Percentiles rank a stretch among this genome's conserved stretches.
Evolutionary conservation across 352 stramenopile genomes (phyloP).

Genomic region (Phytophthora pseudosyringae): DNA sequence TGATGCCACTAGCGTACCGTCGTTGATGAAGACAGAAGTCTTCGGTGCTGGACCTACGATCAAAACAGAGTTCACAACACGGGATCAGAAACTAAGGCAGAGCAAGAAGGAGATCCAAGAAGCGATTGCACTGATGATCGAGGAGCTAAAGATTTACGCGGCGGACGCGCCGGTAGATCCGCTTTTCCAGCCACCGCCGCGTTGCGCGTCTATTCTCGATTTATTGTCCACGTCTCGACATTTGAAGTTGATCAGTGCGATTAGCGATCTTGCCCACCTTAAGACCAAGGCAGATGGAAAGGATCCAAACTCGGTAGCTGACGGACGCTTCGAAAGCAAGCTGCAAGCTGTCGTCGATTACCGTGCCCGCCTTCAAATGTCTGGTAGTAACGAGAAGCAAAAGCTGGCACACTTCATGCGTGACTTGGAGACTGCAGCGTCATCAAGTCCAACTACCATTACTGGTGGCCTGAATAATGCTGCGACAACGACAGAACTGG

Average conservation of each 20-base stretch:
- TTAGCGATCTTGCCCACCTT: constrained; percentile 77
- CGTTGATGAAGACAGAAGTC: constrained; percentile 55
- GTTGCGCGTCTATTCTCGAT: constrained; percentile 62
- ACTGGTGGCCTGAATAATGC: not conserved
- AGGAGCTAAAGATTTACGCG: constrained; percentile 77
- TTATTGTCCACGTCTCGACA: constrained; percentile 76
- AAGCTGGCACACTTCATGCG: constrained; percentile 55
- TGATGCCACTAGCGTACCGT: constrained; percentile 6
- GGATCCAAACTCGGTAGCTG: constrained; percentile 21
- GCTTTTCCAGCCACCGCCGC: constrained; percentile 59
- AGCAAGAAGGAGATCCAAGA: constrained; percentile 62
- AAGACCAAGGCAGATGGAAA: constrained; percentile 43
- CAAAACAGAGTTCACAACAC: constrained; percentile 78
- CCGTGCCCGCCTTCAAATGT: constrained; percentile 75
- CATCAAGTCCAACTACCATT: constrained; percentile 1
- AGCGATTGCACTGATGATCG: constrained; percentile 64
- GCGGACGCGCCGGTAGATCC: constrained; percentile 51
- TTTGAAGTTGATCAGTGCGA: constrained; percentile 73
- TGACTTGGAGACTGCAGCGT: constrained; percentile 36
- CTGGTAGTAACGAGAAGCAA: constrained; percentile 70
- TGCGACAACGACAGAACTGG: constrained; percentile 5
- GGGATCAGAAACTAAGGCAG: constrained; percentile 72
- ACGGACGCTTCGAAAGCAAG: constrained; percentile 60
- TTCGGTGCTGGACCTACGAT: constrained; percentile 70
- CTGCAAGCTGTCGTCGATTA: constrained; percentile 79